phyloP scores from a whole-genome alignment of 139 green algal species.

The Chlamydomonas sp. region DNA sequence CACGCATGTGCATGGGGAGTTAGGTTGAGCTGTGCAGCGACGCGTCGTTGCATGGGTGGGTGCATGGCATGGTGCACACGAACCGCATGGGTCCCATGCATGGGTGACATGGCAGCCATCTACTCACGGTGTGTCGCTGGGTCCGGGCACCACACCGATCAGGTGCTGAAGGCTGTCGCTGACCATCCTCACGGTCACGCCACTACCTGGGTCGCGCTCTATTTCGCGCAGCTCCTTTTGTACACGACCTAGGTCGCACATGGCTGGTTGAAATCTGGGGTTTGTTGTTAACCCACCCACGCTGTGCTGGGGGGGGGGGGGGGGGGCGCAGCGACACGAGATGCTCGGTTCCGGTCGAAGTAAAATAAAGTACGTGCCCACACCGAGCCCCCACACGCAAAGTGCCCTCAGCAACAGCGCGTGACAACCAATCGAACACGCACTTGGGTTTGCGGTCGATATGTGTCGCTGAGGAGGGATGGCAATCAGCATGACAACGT shows the following conservation, averaged over 20 bases:
- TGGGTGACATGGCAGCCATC: background rate
- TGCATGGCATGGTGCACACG: conserved; percentile 29
- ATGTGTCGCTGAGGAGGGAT: too few species aligned
- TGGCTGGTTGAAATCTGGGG: too few species aligned
- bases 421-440: too few species aligned
- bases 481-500: too few species aligned
- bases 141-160: conserved; percentile 64
- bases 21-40: background rate
- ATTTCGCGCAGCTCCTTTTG: conserved; percentile 82
- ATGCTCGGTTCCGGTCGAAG: too few species aligned
- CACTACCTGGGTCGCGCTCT: conserved; percentile 40
- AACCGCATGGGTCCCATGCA: conserved; percentile 35
- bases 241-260: conserved; percentile 35
- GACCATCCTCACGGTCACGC: conserved; percentile 70
- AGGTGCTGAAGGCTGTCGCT: conserved; percentile 56
- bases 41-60: background rate
- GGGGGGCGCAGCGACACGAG: too few species aligned
- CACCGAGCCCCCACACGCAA: too few species aligned
- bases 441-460: too few species aligned
- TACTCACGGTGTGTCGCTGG: conserved; percentile 70
- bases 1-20: background rate
- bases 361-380: too few species aligned
- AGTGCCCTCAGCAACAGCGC: too few species aligned
- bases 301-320: too few species aligned
- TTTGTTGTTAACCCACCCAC: too few species aligned